phyloP scores from a whole-genome alignment of 1,139 yeast genomes.

The Kodamaea fungicola region DNA sequence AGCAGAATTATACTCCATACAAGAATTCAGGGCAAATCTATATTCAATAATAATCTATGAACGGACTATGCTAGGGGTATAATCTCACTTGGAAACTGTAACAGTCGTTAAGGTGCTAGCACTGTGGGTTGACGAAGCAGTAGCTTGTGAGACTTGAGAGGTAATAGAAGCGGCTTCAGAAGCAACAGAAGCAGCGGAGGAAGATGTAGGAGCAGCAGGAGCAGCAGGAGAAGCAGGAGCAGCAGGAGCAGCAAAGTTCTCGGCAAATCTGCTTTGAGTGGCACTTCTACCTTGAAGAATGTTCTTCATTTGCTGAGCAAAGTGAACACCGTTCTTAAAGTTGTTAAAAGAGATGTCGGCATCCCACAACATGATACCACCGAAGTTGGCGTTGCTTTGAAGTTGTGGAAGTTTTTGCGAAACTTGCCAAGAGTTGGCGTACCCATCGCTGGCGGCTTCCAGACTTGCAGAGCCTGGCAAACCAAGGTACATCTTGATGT shows the following conservation, averaged over 20 bases:
- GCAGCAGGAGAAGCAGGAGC: neutral
- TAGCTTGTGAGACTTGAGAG: no score
- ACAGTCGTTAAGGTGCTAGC: no score
- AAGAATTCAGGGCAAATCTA: no score
- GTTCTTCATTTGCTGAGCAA: constrained; percentile 1
- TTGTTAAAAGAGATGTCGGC: constrained; percentile 15
- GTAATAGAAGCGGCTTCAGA: no score
- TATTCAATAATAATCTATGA: no score
- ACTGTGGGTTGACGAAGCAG: no score
- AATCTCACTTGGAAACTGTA: no score
- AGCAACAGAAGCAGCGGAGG: no score
- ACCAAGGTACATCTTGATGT: constrained; percentile 15
- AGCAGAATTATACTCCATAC: no score
- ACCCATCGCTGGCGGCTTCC: constrained; percentile 11
- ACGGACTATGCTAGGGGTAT: no score
- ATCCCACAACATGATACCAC: constrained; percentile 28
- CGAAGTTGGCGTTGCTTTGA: constrained; percentile 12
- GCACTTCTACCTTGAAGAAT: neutral
- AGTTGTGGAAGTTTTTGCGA: constrained; percentile 12
- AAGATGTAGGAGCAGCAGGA: neutral
- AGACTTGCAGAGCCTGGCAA: constrained; percentile 14
- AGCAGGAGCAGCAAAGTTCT: neutral
- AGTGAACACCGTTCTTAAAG: constrained; percentile 2
- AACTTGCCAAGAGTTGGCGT: constrained; percentile 15
- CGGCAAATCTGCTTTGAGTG: neutral